These are phyloP conservation scores for Eutypa lata DNA, from an alignment of 2,329 filamentous ascomycete genomes.

Conservation along the genomic window DNA sequence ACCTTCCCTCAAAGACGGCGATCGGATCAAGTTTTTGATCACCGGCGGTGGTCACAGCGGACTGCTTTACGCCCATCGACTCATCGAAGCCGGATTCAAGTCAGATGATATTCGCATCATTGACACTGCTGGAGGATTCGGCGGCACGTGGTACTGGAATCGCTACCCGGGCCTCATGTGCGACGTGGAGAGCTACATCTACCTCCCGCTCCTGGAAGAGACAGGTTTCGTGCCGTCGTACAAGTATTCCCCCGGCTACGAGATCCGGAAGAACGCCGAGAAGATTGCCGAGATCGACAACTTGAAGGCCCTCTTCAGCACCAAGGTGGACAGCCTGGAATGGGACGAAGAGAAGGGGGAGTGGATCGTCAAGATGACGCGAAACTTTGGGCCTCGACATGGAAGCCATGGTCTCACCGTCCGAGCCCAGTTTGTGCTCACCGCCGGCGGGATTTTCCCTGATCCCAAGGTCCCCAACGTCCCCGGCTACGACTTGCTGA, in stretches of 20 bases:
- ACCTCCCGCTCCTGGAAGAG: constrained; percentile 45
- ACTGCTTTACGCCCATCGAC: constrained; percentile 35
- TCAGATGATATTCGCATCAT: constrained; percentile 35
- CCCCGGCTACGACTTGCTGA: background rate
- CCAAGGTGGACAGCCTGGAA: constrained; percentile 28
- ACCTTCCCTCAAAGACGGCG: background rate
- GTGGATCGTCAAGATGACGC: background rate
- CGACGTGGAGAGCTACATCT: constrained; percentile 45
- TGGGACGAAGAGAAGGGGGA: constrained; percentile 32
- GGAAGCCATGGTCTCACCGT: background rate
- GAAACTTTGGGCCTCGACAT: too few species aligned
- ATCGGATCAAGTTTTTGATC: constrained; percentile 24
- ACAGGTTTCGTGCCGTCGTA: constrained; percentile 43
- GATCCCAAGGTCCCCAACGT: background rate
- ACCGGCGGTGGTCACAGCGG: constrained; percentile 43
- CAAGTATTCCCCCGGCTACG: constrained; percentile 38
- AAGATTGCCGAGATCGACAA: constrained; percentile 35
- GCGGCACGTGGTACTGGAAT: constrained; percentile 49
- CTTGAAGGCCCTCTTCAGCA: constrained; percentile 37
- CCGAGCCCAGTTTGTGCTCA: background rate
- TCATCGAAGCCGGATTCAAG: constrained; percentile 32
- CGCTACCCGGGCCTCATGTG: constrained; percentile 40
- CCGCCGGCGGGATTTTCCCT: background rate
- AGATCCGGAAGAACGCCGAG: constrained; percentile 37
- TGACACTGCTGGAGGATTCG: constrained; percentile 45